phyloP scores from a whole-genome alignment of 768 basidiomycete genomes.

The Astraeus odoratus region DNA sequence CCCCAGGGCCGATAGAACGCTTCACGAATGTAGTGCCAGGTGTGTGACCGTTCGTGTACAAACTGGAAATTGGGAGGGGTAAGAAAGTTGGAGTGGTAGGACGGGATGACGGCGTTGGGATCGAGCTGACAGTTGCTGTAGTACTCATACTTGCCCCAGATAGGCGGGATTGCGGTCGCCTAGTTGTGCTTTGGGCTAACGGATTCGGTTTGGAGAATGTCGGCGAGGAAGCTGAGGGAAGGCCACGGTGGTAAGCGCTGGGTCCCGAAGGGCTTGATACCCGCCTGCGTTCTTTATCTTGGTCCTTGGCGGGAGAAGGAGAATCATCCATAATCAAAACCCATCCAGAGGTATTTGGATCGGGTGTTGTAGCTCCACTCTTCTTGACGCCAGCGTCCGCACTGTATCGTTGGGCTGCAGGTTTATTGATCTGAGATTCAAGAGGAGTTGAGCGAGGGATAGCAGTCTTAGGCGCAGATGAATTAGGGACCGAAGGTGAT shows the following conservation, averaged over 20 bases:
- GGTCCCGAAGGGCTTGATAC: constrained; percentile 56
- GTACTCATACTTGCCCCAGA: constrained; percentile 55
- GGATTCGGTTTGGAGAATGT: constrained; percentile 37
- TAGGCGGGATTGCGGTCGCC: constrained; percentile 67
- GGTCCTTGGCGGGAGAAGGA: constrained; percentile 57
- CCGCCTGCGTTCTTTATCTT: constrained; percentile 50
- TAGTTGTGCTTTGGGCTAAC: constrained; percentile 37
- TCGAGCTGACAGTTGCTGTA: constrained; percentile 51
- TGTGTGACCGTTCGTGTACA: constrained; percentile 33
- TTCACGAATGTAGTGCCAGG: constrained; percentile 42
- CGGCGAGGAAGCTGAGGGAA: constrained; percentile 42
- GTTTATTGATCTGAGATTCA: constrained; percentile 18
- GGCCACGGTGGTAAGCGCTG: constrained; percentile 43
- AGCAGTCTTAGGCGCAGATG: constrained; percentile 17
- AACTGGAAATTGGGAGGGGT: constrained; percentile 53
- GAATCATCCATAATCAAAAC: constrained; percentile 88
- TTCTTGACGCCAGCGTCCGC: constrained; percentile 39
- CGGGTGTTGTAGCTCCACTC: constrained; percentile 32
- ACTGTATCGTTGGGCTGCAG: constrained; percentile 34
- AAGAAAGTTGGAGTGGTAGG: constrained; percentile 74
- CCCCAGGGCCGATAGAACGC: constrained; percentile 48
- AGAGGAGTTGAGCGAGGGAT: constrained; percentile 12
- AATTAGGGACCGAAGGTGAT: constrained; percentile 32
- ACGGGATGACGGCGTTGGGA: constrained; percentile 61
- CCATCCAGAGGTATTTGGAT: constrained; percentile 70